Conservation (phyloP, 345 rosid species). For the Pseudoturritis turrita region DNA sequence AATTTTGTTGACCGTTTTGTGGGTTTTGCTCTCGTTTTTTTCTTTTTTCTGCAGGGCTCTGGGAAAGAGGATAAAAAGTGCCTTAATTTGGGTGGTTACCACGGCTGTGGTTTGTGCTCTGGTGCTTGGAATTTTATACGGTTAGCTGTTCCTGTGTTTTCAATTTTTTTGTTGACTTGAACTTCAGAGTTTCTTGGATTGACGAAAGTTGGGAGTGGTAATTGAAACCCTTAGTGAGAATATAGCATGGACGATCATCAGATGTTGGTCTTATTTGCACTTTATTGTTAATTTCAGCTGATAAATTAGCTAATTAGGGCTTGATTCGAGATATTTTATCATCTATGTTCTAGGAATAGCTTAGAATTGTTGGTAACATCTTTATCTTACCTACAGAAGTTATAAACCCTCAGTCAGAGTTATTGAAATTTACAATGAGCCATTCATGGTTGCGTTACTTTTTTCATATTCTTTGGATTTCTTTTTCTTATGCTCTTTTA, state of each 20-base stretch:
- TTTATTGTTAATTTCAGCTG: background rate
- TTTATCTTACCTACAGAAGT: background rate
- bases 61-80: constrained; percentile 86
- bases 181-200: background rate
- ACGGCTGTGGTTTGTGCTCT: constrained; percentile 85
- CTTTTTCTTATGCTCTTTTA: constrained; percentile 8
- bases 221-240: background rate
- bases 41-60: constrained; percentile 47
- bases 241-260: background rate
- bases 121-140: constrained; percentile 89
- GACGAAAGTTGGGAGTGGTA: background rate
- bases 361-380: background rate
- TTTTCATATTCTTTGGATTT: background rate
- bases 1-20: background rate
- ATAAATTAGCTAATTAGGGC: background rate
- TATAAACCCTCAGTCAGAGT: background rate
- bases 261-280: background rate
- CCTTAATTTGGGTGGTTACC: constrained; percentile 73
- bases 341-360: background rate
- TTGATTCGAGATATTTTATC: background rate
- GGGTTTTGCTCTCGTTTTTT: background rate
- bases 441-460: background rate
- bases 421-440: background rate
- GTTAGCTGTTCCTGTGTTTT: constrained; percentile 37
- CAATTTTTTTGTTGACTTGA: background rate